Evolutionary conservation across 768 basidiomycete species (phyloP), one percentile per base, ranked within the genome.

Genomic region (Cystobasidium tubakii): DNA sequence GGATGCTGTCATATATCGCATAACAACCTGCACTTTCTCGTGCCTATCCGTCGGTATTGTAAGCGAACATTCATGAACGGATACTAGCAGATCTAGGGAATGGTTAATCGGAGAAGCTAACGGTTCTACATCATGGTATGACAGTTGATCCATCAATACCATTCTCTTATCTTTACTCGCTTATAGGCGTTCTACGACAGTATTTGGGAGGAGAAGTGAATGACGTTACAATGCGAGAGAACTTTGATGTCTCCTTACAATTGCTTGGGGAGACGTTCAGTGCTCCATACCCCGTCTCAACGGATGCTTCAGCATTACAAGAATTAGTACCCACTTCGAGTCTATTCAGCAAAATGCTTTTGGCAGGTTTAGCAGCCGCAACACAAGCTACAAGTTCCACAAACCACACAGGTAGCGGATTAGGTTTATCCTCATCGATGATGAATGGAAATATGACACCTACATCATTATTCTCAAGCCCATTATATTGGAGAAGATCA

Each of bases 201-300:
- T 67, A 67, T 29, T 15, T 67, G 2, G 29, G 29, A 23, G 39
- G 29, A n/a, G 39, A 44, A 31, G 50, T 44, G 43, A 33, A 25
- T 36, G 66, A 67, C 66, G 53, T 23, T 0, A 86, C 87, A n/a
- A 84, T 94, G 27, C 90, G 88, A 77, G 92, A 96, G 74, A 91
- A 95, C 81, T 95, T 96, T 81, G 94, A 97, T 79, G 87, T 91
- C 29, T 92, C 96, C 27, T 29, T 23, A 13, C 76, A 94, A 90
- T 86, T 98, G 21, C 85, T 96, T 34, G 94, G 95, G 82, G 94
- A 98, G 82, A 93, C 91, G n/a, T 83, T 98, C 31, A 93, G 95
- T 79, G 88, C 92, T 10, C 90, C 91, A 13, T 89, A 93, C 79
- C 93, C 93, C 0, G 84, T 94, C 43, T 96, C 93, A 6, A 98